These are phyloP conservation scores for Abeoforma whisleri DNA, from an alignment of 78 protist genomes.

Conservation along the genomic window DNA sequence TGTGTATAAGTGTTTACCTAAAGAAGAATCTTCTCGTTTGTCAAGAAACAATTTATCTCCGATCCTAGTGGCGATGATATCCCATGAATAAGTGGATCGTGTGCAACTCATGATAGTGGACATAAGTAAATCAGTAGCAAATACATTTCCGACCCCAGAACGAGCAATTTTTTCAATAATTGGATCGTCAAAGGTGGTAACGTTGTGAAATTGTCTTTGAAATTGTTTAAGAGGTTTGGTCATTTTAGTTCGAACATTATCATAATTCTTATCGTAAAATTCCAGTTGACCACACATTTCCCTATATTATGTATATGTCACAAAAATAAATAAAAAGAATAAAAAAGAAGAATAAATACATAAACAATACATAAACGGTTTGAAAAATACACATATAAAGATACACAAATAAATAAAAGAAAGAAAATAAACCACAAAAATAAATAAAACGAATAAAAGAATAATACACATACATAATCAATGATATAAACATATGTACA, in stretches of 20 bases:
- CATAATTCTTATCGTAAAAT: conserved; percentile 38
- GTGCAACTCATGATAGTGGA: conserved; percentile 62
- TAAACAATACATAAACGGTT: too few species aligned
- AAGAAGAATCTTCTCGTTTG: conserved; percentile 52
- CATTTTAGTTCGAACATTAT: conserved; percentile 40
- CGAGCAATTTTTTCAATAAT: neutral
- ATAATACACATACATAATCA: too few species aligned
- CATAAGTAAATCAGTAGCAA: conserved; percentile 63
- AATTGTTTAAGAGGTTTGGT: conserved; percentile 5
- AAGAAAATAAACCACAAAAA: neutral
- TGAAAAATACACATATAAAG: neutral
- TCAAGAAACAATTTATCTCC: conserved; percentile 65
- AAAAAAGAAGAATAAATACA: too few species aligned
- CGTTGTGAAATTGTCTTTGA: neutral
- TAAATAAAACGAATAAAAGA: neutral
- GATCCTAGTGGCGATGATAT: conserved; percentile 52
- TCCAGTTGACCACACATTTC: conserved; percentile 30
- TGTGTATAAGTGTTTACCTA: neutral
- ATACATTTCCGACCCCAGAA: conserved; percentile 51
- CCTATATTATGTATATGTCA: neutral
- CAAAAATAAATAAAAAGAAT: neutral
- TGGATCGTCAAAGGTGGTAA: conserved; percentile 47
- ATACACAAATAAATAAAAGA: neutral
- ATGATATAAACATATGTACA: too few species aligned
- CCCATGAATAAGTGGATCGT: conserved; percentile 69